Evolutionary conservation across 768 basidiomycete genomes (phyloP).

Genomic region (Cyathus striatus): DNA sequence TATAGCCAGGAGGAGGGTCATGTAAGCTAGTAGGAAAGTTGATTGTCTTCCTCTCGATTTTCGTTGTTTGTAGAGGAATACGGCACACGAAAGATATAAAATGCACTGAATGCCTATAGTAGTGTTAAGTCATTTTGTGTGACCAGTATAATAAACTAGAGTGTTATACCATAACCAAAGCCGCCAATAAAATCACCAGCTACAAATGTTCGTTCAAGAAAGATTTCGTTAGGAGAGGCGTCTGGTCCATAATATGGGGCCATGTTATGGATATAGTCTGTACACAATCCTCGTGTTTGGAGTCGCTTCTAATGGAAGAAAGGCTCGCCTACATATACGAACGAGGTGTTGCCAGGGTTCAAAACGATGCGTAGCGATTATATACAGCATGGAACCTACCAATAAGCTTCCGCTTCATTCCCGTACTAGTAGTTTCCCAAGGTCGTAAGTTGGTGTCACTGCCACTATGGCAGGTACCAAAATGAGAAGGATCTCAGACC

Average conservation of each 20-base stretch:
- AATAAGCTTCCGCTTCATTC: no score
- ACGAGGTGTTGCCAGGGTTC: no score
- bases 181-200: conserved; percentile 37
- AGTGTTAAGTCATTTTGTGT: background rate
- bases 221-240: conserved; percentile 24
- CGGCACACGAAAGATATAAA: conserved; percentile 27
- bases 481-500: no score
- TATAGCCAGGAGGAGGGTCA: conserved; percentile 30
- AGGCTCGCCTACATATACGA: no score
- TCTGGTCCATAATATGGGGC: conserved; percentile 25
- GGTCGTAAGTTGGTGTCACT: no score
- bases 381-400: no score
- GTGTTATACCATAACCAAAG: conserved; percentile 30
- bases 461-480: no score
- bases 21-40: conserved; percentile 30
- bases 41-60: conserved; percentile 16
- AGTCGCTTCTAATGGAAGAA: no score
- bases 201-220: conserved; percentile 33
- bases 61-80: conserved; percentile 31
- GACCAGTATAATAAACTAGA: background rate
- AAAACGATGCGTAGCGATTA: no score
- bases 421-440: no score
- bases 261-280: no score
- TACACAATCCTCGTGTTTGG: no score
- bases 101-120: conserved; percentile 30